Conservation (phyloP, 2,329 filamentous ascomycete genomes). For the Botrytis fragariae region DNA sequence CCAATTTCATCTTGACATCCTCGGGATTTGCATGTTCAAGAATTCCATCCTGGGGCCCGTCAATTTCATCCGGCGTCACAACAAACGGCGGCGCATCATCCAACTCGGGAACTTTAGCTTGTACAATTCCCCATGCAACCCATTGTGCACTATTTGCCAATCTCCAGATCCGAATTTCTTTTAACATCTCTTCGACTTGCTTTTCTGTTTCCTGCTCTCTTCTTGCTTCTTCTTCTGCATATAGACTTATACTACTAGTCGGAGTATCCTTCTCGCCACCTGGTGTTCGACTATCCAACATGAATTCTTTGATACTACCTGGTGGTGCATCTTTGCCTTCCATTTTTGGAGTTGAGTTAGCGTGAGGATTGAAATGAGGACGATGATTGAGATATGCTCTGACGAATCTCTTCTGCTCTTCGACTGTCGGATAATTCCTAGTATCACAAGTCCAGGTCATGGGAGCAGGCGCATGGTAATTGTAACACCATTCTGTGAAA, state of each 20-base stretch:
- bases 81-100: constrained; percentile 21
- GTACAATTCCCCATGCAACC: constrained; percentile 95
- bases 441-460: constrained; percentile 66
- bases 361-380: constrained; percentile 59
- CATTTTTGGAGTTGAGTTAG: constrained; percentile 39
- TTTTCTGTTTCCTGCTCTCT: constrained; percentile 64
- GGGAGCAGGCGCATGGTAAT: constrained; percentile 75
- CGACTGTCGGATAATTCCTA: constrained; percentile 68
- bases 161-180: constrained; percentile 82
- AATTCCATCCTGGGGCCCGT: constrained; percentile 9
- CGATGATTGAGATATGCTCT: constrained; percentile 82
- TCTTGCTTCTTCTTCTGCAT: constrained; percentile 56
- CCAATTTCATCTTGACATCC: neutral
- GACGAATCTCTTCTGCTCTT: constrained; percentile 83
- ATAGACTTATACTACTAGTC: constrained; percentile 45
- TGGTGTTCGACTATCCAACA: constrained; percentile 72
- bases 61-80: constrained; percentile 2
- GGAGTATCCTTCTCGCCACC: neutral
- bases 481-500: constrained; percentile 97
- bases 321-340: constrained; percentile 31
- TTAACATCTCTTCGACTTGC: constrained; percentile 67
- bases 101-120: constrained; percentile 80
- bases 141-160: constrained; percentile 84
- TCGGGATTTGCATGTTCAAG: neutral
- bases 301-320: constrained; percentile 52